phyloP scores from a whole-genome alignment of 805 yeast species.

The Candida oleophila region DNA sequence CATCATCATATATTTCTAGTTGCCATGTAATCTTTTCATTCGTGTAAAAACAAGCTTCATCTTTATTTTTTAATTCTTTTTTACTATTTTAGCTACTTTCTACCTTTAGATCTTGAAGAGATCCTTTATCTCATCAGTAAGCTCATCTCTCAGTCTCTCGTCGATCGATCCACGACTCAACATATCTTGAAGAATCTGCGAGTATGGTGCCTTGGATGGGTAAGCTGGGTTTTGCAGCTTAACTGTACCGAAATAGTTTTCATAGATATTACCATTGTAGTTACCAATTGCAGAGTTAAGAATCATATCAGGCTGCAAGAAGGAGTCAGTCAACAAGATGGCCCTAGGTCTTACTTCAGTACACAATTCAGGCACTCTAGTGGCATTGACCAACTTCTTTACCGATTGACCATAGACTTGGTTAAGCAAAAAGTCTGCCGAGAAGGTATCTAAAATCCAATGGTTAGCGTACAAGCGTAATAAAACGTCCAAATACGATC shows the following conservation, averaged over 20 bases:
- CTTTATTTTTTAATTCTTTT: too few relatives aligned
- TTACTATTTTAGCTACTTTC: too few relatives aligned
- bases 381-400: slow-evolving; percentile 10
- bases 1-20: too few relatives aligned
- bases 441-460: slow-evolving; percentile 58
- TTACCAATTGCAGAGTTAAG: slow-evolving; percentile 81
- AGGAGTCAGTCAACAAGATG: slow-evolving; percentile 79
- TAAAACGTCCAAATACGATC: slow-evolving; percentile 49
- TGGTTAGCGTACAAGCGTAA: slow-evolving; percentile 56
- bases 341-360: slow-evolving; percentile 54
- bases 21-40: too few relatives aligned
- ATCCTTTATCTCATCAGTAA: slow-evolving; percentile 27
- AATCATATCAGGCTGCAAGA: slow-evolving; percentile 76
- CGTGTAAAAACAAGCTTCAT: too few relatives aligned
- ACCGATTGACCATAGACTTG: slow-evolving; percentile 50
- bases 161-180: slow-evolving; percentile 31
- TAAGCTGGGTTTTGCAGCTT: slow-evolving; percentile 49
- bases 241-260: slow-evolving; percentile 65
- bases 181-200: slow-evolving; percentile 33
- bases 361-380: slow-evolving; percentile 27
- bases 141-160: slow-evolving; percentile 34
- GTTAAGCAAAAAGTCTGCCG: slow-evolving; percentile 69
- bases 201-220: slow-evolving; percentile 61
- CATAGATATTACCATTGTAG: slow-evolving; percentile 80
- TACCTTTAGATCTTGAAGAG: neutral